phyloP scores from a whole-genome alignment of 352 stramenopile species.

The Pythium phragmiticola region DNA sequence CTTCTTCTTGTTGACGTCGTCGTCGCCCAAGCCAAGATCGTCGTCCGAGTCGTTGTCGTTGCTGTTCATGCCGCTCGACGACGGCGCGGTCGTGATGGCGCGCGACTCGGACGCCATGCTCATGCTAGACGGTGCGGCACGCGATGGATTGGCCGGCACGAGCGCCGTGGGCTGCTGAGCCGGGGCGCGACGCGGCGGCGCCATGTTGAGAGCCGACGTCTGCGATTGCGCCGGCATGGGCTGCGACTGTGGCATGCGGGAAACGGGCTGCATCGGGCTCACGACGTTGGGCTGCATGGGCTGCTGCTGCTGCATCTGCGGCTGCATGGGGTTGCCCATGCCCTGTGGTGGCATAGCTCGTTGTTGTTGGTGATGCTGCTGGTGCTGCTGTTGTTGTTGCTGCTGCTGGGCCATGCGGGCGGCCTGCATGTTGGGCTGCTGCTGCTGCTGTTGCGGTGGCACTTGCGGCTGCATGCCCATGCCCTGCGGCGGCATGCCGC shows the following conservation, averaged over 20 bases:
- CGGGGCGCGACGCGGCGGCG: background rate
- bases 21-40: slow-evolving; percentile 39
- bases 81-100: slow-evolving; percentile 35
- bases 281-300: background rate
- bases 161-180: slow-evolving; percentile 27
- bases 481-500: slow-evolving; percentile 29
- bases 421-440: slow-evolving; percentile 15
- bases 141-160: slow-evolving; percentile 33
- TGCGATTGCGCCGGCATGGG: slow-evolving; percentile 27
- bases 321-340: slow-evolving; percentile 31
- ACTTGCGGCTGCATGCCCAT: slow-evolving; percentile 27
- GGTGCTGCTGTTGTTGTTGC: slow-evolving; percentile 23
- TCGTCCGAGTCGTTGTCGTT: slow-evolving; percentile 43
- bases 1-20: slow-evolving; percentile 61
- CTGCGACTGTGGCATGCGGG: slow-evolving; percentile 28
- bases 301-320: slow-evolving; percentile 11
- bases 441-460: slow-evolving; percentile 21
- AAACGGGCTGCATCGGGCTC: slow-evolving; percentile 24
- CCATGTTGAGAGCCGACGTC: slow-evolving; percentile 26
- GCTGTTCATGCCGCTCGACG: slow-evolving; percentile 46
- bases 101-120: slow-evolving; percentile 33
- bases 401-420: slow-evolving; percentile 14
- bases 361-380: slow-evolving; percentile 9
- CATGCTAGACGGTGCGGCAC: slow-evolving; percentile 12
- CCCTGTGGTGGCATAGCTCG: slow-evolving; percentile 13